These are phyloP conservation scores for Fusarium miscanthi DNA, from an alignment of 2,329 filamentous ascomycete species.

Conservation along the genomic window DNA sequence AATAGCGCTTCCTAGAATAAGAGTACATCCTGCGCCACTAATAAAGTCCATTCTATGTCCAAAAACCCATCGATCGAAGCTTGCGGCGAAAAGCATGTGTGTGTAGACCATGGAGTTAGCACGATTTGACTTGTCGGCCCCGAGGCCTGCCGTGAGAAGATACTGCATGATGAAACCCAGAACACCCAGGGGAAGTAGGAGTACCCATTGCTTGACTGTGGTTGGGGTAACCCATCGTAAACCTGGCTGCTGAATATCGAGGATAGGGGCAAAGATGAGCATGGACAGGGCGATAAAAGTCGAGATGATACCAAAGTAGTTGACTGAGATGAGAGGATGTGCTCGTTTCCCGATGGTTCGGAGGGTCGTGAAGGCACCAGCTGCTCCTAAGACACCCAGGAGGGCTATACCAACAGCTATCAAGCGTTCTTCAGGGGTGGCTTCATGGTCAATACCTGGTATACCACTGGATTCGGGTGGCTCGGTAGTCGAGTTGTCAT, in stretches of 20 bases:
- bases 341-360: slow-evolving; percentile 83
- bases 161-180: slow-evolving; percentile 89
- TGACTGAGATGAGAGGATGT: slow-evolving; percentile 86
- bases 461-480: slow-evolving; percentile 34
- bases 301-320: slow-evolving; percentile 81
- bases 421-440: slow-evolving; percentile 73
- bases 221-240: slow-evolving; percentile 57
- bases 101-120: slow-evolving; percentile 69
- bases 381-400: slow-evolving; percentile 80
- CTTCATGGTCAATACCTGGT: slow-evolving; percentile 50
- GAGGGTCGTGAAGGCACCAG: slow-evolving; percentile 79
- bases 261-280: slow-evolving; percentile 63
- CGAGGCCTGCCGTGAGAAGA: slow-evolving; percentile 80
- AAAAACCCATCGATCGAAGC: slow-evolving; percentile 64
- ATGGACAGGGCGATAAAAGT: slow-evolving; percentile 73
- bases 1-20: slow-evolving; percentile 65
- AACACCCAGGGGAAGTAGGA: slow-evolving; percentile 74
- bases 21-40: slow-evolving; percentile 62
- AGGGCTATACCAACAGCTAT: slow-evolving; percentile 77
- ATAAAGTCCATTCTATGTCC: slow-evolving; percentile 61
- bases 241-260: slow-evolving; percentile 58
- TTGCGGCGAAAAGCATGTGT: slow-evolving; percentile 66
- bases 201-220: slow-evolving; percentile 67
- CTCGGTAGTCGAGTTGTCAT: slow-evolving; percentile 33
- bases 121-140: slow-evolving; percentile 73